phyloP scores from a whole-genome alignment of 2,329 filamentous ascomycete genomes.

The Aspergillus texensis region DNA sequence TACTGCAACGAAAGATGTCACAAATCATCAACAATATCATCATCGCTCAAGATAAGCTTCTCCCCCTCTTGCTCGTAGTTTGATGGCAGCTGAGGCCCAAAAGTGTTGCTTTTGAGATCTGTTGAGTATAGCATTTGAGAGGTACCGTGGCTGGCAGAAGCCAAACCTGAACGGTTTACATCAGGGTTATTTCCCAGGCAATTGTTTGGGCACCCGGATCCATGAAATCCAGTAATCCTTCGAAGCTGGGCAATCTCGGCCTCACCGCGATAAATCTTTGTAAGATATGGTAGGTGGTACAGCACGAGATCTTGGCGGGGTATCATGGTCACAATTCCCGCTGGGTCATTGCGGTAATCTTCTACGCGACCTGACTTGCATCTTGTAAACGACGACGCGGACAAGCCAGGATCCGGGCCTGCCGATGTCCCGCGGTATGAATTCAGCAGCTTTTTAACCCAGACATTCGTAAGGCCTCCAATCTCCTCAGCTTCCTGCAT shows the following conservation, averaged over 20 bases:
- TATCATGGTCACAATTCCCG: constrained; percentile 32
- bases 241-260: constrained; percentile 61
- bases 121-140: background rate
- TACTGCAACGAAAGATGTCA: constrained; percentile 4
- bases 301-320: constrained; percentile 57
- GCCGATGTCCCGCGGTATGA: background rate
- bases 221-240: constrained; percentile 60
- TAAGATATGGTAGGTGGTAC: constrained; percentile 84
- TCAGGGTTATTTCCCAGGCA: background rate
- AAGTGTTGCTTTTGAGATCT: constrained; percentile 21
- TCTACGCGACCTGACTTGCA: background rate
- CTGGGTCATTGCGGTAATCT: constrained; percentile 6
- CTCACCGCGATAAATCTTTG: constrained; percentile 57
- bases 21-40: constrained; percentile 77
- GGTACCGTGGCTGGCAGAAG: background rate
- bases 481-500: constrained; percentile 85
- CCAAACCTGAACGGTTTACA: background rate
- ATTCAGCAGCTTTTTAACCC: constrained; percentile 22
- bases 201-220: background rate
- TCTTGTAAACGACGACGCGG: background rate
- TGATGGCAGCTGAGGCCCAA: constrained; percentile 26
- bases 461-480: constrained; percentile 62
- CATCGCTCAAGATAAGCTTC: constrained; percentile 75
- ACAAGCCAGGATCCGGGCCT: background rate
- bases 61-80: constrained; percentile 56